Conservation (phyloP, 768 basidiomycete genomes). For the Dioszegia hungarica region DNA sequence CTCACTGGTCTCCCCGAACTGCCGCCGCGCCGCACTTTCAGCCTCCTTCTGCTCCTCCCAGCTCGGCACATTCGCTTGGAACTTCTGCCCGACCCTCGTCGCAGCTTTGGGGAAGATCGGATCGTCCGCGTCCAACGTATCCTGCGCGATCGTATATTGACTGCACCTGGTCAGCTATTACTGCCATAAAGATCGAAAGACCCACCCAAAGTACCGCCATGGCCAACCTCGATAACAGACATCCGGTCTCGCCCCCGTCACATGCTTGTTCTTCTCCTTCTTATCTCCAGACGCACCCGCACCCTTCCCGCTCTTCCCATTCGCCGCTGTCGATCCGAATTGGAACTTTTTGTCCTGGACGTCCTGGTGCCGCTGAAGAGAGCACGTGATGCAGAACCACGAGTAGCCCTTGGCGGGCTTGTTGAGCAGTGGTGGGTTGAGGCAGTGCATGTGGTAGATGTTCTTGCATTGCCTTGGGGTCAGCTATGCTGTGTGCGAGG, state of each 20-base stretch:
- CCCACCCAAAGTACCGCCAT: conserved; percentile 95
- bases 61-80: conserved; percentile 62
- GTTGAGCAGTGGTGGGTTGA: conserved; percentile 79
- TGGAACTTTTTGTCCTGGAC: conserved; percentile 38
- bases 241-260: conserved; percentile 50
- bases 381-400: conserved; percentile 95
- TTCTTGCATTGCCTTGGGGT: conserved; percentile 61
- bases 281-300: conserved; percentile 49
- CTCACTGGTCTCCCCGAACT: conserved; percentile 9
- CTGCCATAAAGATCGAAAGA: conserved; percentile 8
- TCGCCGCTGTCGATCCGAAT: conserved; percentile 17
- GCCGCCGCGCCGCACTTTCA: neutral
- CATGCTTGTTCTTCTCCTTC: conserved; percentile 70
- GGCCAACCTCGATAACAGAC: conserved; percentile 47
- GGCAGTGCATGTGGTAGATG: conserved; percentile 91
- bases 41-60: conserved; percentile 45
- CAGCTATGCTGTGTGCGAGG: neutral
- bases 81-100: conserved; percentile 83
- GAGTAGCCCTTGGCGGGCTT: conserved; percentile 95
- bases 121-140: conserved; percentile 92
- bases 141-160: conserved; percentile 83
- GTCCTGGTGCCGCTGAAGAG: conserved; percentile 66
- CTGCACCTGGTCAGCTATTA: conserved; percentile 50
- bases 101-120: conserved; percentile 91
- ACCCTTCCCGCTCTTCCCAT: conserved; percentile 1